Percentiles rank a stretch among this genome's conserved stretches.
Conservation (phyloP, 306 rosid genomes). For the Quercus robur region DNA sequence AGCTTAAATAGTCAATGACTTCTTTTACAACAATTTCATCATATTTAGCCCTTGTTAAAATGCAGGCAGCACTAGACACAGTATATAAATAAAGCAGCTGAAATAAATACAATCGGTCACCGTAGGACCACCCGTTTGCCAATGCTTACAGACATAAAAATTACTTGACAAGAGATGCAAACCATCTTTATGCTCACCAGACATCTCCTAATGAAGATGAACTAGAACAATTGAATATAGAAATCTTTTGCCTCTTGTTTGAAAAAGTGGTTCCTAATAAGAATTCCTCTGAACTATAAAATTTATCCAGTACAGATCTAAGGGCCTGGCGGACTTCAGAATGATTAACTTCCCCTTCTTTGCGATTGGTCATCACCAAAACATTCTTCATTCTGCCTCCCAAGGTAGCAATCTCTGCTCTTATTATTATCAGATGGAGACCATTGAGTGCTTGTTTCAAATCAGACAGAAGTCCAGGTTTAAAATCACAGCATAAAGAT, state of each 20-base stretch:
- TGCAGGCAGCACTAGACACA: conserved; percentile 5
- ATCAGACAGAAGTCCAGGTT: conserved; percentile 60
- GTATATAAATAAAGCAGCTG: conserved; percentile 4
- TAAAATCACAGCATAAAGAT: conserved; percentile 62
- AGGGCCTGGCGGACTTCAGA: conserved; percentile 49
- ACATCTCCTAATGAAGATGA: conserved; percentile 39
- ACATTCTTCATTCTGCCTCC: conserved; percentile 71
- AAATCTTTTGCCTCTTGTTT: conserved; percentile 40
- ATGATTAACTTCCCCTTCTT: conserved; percentile 36
- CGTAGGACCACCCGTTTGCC: not conserved
- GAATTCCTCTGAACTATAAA: conserved; percentile 50
- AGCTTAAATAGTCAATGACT: not conserved
- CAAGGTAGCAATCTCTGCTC: conserved; percentile 59
- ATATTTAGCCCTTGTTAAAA: not conserved
- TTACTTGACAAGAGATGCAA: not conserved
- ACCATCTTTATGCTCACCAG: conserved; percentile 21
- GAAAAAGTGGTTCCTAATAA: conserved; percentile 28
- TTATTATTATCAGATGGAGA: conserved; percentile 50
- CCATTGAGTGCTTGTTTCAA: conserved; percentile 55
- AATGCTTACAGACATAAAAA: not conserved
- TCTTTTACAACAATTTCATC: not conserved
- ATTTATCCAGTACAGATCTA: conserved; percentile 51
- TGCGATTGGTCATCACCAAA: conserved; percentile 47
- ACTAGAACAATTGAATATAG: conserved; percentile 38
- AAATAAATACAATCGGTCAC: not conserved